Base-by-base conservation (phyloP, 2,329 filamentous ascomycete genomes). In the Fusarium devonianum region DNA sequence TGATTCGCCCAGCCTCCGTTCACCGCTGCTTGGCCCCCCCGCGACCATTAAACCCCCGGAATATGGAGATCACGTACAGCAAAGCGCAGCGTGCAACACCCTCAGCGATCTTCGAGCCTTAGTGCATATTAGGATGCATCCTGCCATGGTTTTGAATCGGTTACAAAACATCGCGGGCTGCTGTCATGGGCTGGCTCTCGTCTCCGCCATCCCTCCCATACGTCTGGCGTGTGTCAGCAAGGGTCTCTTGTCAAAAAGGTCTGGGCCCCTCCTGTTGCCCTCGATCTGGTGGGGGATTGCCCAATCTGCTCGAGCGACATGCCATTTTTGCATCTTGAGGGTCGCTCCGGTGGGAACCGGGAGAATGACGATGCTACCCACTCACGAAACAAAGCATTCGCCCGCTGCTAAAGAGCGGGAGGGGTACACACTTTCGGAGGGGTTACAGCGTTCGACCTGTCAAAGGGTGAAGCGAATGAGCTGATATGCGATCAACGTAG, bases 221-320 rank as follows among this genome's bases (percentile, higher is more conserved):
- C n/a, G n/a, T n/a, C n/a, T n/a, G n/a, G n/a, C n/a, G n/a, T n/a
- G n/a, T n/a, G n/a, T n/a, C n/a, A n/a, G n/a, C 46, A 50, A 40
- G 39, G 49, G 39, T 47, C 51, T 50, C 33, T 32, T 18, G 30
- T 21, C 14, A 30, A 23, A 41, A 28, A 12, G 23, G 11, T 12
- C n/a, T 26, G 8, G 42, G 21, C 42, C n/a, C n/a, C n/a, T n/a
- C n/a, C n/a, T n/a, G n/a, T 32, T 58, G 45, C 60, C 58, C 60
- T 66, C 59, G 63, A 65, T 65, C 58, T 63, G 37, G 63, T 60
- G 61, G 61, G 57, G 61, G 60, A 64, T 63, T 62, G 49, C 42
- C 56, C 61, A 64, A 63, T 66, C 52, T 56, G 29, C 39, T 54
- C 57, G 30, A 19, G 39, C 48, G 55, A 60, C 63, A 65, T 64